Evolutionary conservation across 306 rosid species (phyloP), one percentile per base, ranked within the genome.

Genomic region (Betula pendula): DNA sequence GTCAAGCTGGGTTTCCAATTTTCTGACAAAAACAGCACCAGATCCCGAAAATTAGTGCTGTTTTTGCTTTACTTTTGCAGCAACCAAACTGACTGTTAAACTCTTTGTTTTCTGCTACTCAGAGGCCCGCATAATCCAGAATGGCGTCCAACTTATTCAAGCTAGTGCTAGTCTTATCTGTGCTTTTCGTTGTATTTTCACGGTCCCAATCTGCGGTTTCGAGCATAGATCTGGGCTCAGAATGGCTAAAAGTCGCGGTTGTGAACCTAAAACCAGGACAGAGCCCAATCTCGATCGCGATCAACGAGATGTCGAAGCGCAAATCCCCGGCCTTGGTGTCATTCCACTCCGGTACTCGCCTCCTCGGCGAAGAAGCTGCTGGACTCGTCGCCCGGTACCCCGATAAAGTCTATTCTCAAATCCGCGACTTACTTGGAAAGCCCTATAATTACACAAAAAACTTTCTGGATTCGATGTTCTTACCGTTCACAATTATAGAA

Each of bases 221-320:
- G 75, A 92, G 97, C 81, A 80, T 95, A 90, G 99, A 95, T 92
- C 99, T 95, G 40, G 99, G 99, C 16, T 95, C 99, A 1, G 97
- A 92, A 69, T 92, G 86, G 89, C 24, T 89, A 52, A 95, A 95
- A 76, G 99, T 92, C 3, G 94, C 97, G 1, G 99, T 95, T n/a
- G 99, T 95, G 31, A 95, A 95, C 75, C 87, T 95, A 6, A 95
- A 92, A 68, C 97, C 97, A 3, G 97, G 99, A 3, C 97, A 95
- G 84, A 87, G 80, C 58, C 99, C 99, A 25, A 95, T 95, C 82
- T 89, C 99, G 0, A 71, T 95, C 50, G 97, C 97, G 48, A 92
- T 95, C 77, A 95, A 95, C 40, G 97, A 95, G 84, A 95, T 95
- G 99, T 95, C 99, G 9, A 95, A 95, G 79, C 87, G 99, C 2